Base-by-base conservation (phyloP, 257 asterid species). In the Fraxinus cuspidata region DNA sequence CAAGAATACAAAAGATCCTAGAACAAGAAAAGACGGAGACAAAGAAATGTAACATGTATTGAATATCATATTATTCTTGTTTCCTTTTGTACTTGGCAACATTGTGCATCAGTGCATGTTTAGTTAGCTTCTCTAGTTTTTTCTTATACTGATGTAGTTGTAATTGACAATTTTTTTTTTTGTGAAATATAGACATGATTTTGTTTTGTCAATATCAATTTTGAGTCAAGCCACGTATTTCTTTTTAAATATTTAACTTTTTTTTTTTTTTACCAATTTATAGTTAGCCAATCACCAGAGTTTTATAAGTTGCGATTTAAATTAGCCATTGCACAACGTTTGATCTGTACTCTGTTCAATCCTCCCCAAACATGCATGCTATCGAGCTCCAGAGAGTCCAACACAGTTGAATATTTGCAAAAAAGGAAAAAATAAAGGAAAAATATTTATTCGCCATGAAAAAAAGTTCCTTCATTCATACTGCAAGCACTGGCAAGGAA, bases 361-460 rank as follows among this genome's bases (percentile, higher is more conserved):
- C 16, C 49, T 40, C 16, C 16, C 1, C 49, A 40, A 40, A 40
- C 12, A 9, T 38, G 44, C 44, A 9, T 38, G 44, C 44, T 8
- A 38, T 42, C 18, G 4, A 11, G 51, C 51, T 42, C 51, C 51
- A 42, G 18, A 38, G 44, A 38, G 44, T 38, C 42, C 44, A 38
- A 8, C 44, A 38, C 44, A 8, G 51, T 42, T 13, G 42, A 37
- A 37, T 1, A 37, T 37, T 37, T 37, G 40, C 40, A 35, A 35
- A 35, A 7, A 9, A 35, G 40, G 9, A 35, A 35, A 35, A 7
- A 35, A 5, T 7, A 10, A 40, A 40, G 16, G 49, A 40, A 11
- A 2, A 40, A 60, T 73, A 78, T 72, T 83, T 81, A 78, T 65
- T 60, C 73, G 74, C 37, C 75, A 64, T 66, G 74, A 70, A 67